A percentile compares a stretch with the other conserved stretches of the same genome.
Conservation (phyloP, 2,329 filamentous ascomycete genomes). For the Lomentospora prolificans region DNA sequence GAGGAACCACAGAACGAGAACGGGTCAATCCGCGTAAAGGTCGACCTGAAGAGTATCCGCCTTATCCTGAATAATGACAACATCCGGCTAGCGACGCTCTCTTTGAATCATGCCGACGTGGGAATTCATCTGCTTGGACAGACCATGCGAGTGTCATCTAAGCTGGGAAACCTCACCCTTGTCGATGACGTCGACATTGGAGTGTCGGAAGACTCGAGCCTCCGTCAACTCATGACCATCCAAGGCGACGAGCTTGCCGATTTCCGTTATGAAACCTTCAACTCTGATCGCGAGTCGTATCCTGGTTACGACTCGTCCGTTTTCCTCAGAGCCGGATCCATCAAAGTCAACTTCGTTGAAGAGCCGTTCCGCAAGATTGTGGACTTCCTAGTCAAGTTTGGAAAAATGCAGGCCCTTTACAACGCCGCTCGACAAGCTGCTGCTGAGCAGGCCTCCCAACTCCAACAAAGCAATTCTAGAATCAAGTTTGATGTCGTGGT, state of each 20-base stretch:
- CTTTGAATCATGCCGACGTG: conserved; percentile 85
- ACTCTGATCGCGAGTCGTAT: conserved; percentile 61
- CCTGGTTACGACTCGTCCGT: conserved; percentile 93
- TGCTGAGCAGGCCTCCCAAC: conserved; percentile 82
- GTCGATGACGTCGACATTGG: conserved; percentile 92
- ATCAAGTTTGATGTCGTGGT: conserved; percentile 91
- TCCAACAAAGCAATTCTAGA: conserved; percentile 81
- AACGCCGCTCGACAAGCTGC: conserved; percentile 94
- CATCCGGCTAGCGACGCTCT: conserved; percentile 83
- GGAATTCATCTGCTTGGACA: conserved; percentile 79
- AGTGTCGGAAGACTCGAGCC: conserved; percentile 66
- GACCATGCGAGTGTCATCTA: conserved; percentile 79
- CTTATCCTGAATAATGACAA: conserved; percentile 97
- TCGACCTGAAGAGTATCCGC: conserved; percentile 85
- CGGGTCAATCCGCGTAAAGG: conserved; percentile 85
- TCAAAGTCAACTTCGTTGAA: conserved; percentile 94
- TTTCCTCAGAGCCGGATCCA: conserved; percentile 80
- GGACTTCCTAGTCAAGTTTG: conserved; percentile 96
- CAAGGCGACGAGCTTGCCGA: conserved; percentile 93
- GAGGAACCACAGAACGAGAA: conserved; percentile 22
- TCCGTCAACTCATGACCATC: conserved; percentile 85
- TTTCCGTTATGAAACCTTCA: conserved; percentile 95
- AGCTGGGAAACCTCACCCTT: conserved; percentile 77
- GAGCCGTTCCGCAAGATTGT: conserved; percentile 98
- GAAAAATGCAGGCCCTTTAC: conserved; percentile 98